A percentile compares a stretch with the other conserved stretches of the same genome.
Evolutionary conservation across 1,284 basidiomycete species (phyloP).

Genomic region (Irpex sp.): DNA sequence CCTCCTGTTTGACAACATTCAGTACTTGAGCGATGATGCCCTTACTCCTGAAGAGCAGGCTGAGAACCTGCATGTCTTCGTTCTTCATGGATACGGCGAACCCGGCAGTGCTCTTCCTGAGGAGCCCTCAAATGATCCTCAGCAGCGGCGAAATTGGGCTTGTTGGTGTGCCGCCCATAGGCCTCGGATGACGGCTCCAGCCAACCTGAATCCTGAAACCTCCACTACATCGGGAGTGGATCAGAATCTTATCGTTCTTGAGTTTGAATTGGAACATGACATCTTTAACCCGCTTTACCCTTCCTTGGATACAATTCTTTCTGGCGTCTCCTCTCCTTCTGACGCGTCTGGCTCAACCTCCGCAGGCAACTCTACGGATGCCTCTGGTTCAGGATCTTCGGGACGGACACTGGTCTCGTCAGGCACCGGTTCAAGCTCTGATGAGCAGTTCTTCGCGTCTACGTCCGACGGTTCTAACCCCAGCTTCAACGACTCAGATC

Average conservation of each 20-base stretch:
- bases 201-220: slow-evolving; percentile 11
- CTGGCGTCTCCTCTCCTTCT: slow-evolving; percentile 29
- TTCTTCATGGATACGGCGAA: slow-evolving; percentile 69
- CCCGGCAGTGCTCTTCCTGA: slow-evolving; percentile 45
- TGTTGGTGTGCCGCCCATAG: slow-evolving; percentile 86
- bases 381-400: slow-evolving; percentile 26
- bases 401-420: slow-evolving; percentile 28
- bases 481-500: slow-evolving; percentile 9
- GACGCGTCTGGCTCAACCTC: slow-evolving; percentile 19
- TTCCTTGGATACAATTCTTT: slow-evolving; percentile 16
- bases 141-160: slow-evolving; percentile 60
- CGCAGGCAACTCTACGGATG: slow-evolving; percentile 12
- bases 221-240: slow-evolving; percentile 13
- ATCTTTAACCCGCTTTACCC: slow-evolving; percentile 72
- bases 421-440: slow-evolving; percentile 12
- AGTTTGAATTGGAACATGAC: slow-evolving; percentile 83
- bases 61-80: slow-evolving; percentile 68
- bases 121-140: slow-evolving; percentile 30
- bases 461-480: slow-evolving; percentile 20
- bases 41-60: slow-evolving; percentile 45
- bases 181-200: slow-evolving; percentile 32
- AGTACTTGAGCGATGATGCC: slow-evolving; percentile 57
- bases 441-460: slow-evolving; percentile 12
- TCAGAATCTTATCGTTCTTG: slow-evolving; percentile 58
- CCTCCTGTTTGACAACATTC: slow-evolving; percentile 76